phyloP scores from a whole-genome alignment of 352 stramenopile genomes.

The Phytophthora sojae region DNA sequence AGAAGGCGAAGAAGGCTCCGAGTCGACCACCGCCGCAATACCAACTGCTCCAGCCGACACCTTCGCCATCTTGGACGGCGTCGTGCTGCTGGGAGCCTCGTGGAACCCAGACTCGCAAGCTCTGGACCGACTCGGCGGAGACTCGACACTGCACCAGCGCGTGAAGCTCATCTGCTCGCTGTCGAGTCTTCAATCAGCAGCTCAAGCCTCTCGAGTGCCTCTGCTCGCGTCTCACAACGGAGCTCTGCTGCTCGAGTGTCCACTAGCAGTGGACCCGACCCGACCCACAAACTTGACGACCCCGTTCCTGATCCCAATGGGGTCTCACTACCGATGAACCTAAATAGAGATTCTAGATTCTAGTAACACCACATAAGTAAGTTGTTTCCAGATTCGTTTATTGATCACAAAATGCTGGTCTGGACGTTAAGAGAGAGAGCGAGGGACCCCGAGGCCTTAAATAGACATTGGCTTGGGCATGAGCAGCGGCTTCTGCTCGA shows the following conservation, averaged over 20 bases:
- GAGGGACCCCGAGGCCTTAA: constrained; percentile 27
- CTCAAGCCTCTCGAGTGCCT: constrained; percentile 11
- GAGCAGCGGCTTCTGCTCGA: constrained; percentile 66
- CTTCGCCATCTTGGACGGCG: constrained; percentile 39
- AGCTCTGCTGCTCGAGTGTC: constrained; percentile 28
- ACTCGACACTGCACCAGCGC: constrained; percentile 15
- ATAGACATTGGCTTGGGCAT: constrained; percentile 79
- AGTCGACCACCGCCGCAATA: not conserved
- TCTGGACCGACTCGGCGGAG: constrained; percentile 5
- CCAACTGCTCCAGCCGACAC: not conserved
- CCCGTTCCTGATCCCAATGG: constrained; percentile 19
- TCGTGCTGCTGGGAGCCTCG: constrained; percentile 39
- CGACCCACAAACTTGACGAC: constrained; percentile 12
- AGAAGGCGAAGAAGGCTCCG: constrained; percentile 4
- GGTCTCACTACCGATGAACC: constrained; percentile 17
- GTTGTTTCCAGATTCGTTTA: not conserved
- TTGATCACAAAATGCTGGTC: constrained; percentile 1
- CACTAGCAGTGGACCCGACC: constrained; percentile 6
- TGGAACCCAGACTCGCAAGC: constrained; percentile 36
- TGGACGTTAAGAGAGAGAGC: not conserved
- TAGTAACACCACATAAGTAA: too few species aligned
- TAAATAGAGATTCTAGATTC: too few species aligned
- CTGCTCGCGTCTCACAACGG: constrained; percentile 16
- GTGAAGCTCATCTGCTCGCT: constrained; percentile 26
- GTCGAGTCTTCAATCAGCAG: not conserved